These are phyloP conservation scores for Solanum clarkiae DNA, from an alignment of 257 asterid genomes.

Conservation along the genomic window DNA sequence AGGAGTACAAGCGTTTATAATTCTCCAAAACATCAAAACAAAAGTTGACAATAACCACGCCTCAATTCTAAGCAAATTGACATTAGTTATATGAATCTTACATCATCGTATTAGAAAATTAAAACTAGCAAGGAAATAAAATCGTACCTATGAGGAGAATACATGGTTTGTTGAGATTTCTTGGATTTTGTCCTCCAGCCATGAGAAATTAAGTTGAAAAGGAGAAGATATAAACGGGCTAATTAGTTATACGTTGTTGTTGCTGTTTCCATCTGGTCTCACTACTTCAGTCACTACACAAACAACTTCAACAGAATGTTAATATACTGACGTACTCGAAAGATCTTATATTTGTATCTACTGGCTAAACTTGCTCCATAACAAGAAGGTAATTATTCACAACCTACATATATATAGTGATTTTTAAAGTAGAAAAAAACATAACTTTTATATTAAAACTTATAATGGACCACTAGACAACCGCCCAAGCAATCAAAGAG, in stretches of 20 bases:
- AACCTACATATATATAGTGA: not conserved
- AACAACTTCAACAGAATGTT: not conserved
- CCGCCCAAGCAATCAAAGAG: not conserved
- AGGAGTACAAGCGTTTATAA: too few relatives aligned
- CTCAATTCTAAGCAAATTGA: not conserved
- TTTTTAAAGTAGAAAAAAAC: not conserved
- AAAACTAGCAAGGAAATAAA: not conserved
- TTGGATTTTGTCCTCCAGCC: constrained; percentile 18
- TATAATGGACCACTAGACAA: constrained; percentile 13
- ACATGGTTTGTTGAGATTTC: constrained; percentile 57
- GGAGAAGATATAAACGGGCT: not conserved
- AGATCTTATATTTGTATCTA: not conserved
- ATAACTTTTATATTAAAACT: not conserved
- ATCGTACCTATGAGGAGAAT: constrained; percentile 65
- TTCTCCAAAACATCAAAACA: too few relatives aligned
- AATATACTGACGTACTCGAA: not conserved
- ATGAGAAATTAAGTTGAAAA: constrained; percentile 1
- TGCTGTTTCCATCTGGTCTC: not conserved
- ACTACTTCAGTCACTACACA: constrained; percentile 1
- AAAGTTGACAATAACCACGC: not conserved
- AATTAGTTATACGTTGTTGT: not conserved
- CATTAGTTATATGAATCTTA: not conserved
- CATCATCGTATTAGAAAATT: not conserved
- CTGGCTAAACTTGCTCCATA: not conserved
- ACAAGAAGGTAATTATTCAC: constrained; percentile 5